Percentiles rank a stretch among this genome's conserved stretches.
phyloP scores from a whole-genome alignment of 345 rosid genomes.

The Pseudoturritis turrita region DNA sequence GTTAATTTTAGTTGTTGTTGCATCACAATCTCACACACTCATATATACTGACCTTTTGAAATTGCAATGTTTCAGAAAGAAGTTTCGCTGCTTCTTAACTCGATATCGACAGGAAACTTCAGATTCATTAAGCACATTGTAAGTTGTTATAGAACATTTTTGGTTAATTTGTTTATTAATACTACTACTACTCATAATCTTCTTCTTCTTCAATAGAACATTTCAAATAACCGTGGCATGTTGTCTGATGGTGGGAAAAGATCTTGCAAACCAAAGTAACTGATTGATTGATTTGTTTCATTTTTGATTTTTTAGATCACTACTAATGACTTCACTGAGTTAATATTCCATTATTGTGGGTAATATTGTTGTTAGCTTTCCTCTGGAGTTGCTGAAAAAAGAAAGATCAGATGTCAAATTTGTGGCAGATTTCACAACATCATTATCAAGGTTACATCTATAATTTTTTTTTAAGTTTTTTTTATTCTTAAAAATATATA shows the following conservation, averaged over 20 bases:
- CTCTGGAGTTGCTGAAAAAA: conserved; percentile 24
- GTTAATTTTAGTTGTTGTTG: background rate
- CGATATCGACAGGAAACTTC: conserved; percentile 57
- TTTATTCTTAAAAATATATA: too few species aligned
- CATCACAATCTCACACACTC: background rate
- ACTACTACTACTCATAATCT: too few species aligned
- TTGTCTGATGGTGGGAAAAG: background rate
- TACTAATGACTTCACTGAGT: background rate
- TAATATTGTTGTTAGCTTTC: background rate
- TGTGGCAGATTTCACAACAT: conserved; percentile 51
- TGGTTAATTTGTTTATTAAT: too few species aligned
- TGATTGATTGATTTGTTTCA: background rate
- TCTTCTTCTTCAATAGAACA: background rate
- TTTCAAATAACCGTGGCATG: background rate
- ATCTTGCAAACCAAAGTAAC: conserved; percentile 1
- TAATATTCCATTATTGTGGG: background rate
- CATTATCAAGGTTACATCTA: conserved; percentile 4
- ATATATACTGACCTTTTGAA: conserved; percentile 1
- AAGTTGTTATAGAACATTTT: conserved; percentile 21
- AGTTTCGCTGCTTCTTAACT: conserved; percentile 50
- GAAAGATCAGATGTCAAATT: conserved; percentile 62
- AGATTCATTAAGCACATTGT: conserved; percentile 58
- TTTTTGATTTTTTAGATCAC: background rate
- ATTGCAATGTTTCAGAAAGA: conserved; percentile 42
- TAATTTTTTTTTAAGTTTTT: background rate